Conservation (phyloP, 2,329 filamentous ascomycete genomes). For the Nemania sp. region DNA sequence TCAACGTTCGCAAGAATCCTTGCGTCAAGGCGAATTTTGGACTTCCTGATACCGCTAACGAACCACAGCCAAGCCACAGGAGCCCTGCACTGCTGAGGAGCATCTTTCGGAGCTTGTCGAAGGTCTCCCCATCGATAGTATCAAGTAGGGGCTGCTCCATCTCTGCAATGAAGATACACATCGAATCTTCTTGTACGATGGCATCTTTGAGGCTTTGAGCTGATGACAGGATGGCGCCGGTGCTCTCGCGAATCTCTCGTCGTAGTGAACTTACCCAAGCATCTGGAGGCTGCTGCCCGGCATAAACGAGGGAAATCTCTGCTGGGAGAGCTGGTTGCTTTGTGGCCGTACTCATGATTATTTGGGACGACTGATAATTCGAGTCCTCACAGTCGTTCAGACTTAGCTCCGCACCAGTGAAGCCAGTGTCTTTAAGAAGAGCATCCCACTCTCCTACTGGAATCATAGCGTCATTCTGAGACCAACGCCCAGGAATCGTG, state of each 20-base stretch:
- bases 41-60: neutral
- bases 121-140: neutral
- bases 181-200: too few species aligned
- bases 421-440: neutral
- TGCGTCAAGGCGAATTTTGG: constrained; percentile 3
- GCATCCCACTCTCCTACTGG: neutral
- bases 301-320: neutral
- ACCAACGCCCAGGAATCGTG: neutral
- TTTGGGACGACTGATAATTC: neutral
- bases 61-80: constrained; percentile 18
- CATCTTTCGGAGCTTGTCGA: neutral
- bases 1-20: constrained; percentile 23
- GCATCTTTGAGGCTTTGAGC: too few species aligned
- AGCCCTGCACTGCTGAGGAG: neutral
- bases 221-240: too few species aligned
- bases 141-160: neutral
- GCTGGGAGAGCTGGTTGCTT: neutral
- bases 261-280: too few species aligned
- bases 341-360: neutral
- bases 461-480: neutral
- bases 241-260: too few species aligned
- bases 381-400: neutral
- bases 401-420: neutral
- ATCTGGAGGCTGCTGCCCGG: neutral
- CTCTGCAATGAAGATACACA: neutral